Evolutionary conservation across 2,329 filamentous ascomycete species (phyloP), one percentile per base, ranked within the genome.

Genomic region (Tolypocladium amazonense): DNA sequence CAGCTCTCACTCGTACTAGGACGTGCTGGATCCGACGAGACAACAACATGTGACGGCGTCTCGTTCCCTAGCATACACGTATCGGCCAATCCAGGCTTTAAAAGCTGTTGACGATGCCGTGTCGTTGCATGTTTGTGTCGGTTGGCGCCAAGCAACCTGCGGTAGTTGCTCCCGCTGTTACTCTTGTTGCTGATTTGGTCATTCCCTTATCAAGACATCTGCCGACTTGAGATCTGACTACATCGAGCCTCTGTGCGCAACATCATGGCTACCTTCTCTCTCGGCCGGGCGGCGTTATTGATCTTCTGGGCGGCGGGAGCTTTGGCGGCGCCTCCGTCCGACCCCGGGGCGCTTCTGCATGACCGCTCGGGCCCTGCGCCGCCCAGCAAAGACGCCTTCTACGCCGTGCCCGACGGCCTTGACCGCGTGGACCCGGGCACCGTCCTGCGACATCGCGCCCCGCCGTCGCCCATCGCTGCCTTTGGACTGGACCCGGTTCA

Each of bases 371-470:
- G 37, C 7, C 23, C 41, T 35, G 37, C 60, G 20, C 60, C 37
- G 14, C 65, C 66, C 3, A 66, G 63, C 56, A 33, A 62, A 9
- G 68, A 70, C 53, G n/a, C 63, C 5, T 69, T 69, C 53, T 68
- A 70, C 56, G 25, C 27, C 9, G 63, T 66, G 12, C 68, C 67
- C 11, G 56, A 59, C 3, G 59, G 59, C 3, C 39, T 68, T 15
- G 62, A 61, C 1, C 25, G 30, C 6, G 53, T 61, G 20, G 37
- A 56, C 6, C 63, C 65, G 2, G 68, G 68, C 12, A 59, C 61
- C 11, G 68, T 71, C 38, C 41, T 70, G 41, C 56, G 56, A 12
- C 60, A 64, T 23, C 63, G 68, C 4, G 53, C 35, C 33, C 62
- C 67, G 25, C 67, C 66, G 2, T 56, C 61, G 15, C 58, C 62